Conservation (phyloP, 305 asterid species). For the Lippia alba region DNA sequence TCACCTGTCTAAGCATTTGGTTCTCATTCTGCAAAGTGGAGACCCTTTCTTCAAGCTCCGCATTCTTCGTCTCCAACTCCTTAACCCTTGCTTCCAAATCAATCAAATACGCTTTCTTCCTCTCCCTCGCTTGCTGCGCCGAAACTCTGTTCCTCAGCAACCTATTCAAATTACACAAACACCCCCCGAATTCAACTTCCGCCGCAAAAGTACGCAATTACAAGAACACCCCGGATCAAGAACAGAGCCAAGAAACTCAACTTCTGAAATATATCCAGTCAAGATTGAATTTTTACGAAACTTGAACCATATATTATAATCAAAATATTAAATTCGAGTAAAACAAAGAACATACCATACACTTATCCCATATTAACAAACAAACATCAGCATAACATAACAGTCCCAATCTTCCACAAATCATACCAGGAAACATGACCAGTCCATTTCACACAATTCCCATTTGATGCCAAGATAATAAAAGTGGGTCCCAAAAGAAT, state of each 20-base stretch:
- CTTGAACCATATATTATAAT: too few relatives aligned
- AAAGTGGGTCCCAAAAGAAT: conserved; percentile 19
- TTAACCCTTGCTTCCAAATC: conserved; percentile 89
- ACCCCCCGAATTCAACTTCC: neutral
- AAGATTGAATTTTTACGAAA: too few relatives aligned
- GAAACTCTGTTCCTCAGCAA: conserved; percentile 97
- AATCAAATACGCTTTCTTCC: conserved; percentile 90
- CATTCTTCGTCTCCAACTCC: conserved; percentile 88
- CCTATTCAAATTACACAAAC: conserved; percentile 44
- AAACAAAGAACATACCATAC: too few relatives aligned
- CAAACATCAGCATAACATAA: too few relatives aligned
- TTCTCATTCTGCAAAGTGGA: conserved; percentile 72
- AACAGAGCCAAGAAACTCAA: too few relatives aligned
- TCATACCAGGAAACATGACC: conserved; percentile 21
- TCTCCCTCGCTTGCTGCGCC: conserved; percentile 98
- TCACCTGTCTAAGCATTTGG: conserved; percentile 74
- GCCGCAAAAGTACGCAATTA: too few relatives aligned
- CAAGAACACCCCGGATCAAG: conserved; percentile 14
- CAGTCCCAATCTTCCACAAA: neutral
- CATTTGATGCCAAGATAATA: conserved; percentile 12
- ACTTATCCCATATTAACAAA: too few relatives aligned
- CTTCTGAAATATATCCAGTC: too few relatives aligned
- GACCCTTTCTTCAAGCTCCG: conserved; percentile 89
- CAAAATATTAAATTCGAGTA: too few relatives aligned
- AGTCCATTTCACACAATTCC: conserved; percentile 29